These are phyloP conservation scores for Quercus engelmannii DNA, from an alignment of 306 rosid genomes.

Conservation along the genomic window DNA sequence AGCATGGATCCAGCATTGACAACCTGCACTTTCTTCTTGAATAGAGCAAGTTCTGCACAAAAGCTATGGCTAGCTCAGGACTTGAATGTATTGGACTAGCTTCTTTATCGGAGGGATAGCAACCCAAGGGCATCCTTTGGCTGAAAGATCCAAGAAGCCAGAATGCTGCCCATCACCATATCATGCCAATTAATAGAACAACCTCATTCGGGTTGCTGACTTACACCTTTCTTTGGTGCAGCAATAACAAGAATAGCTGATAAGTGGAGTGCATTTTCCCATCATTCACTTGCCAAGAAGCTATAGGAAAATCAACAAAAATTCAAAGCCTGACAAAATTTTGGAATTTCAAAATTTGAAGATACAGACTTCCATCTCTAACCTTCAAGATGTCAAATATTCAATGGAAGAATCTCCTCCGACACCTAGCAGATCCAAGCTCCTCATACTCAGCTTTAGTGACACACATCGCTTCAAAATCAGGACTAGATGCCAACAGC, in stretches of 20 bases:
- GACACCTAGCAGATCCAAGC: slow-evolving; percentile 95
- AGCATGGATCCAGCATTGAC: not conserved
- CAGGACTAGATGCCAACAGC: slow-evolving; percentile 82
- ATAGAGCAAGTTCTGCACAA: not conserved
- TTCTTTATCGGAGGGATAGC: not conserved
- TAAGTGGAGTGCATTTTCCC: not conserved
- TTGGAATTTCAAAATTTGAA: not conserved
- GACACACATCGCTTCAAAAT: slow-evolving; percentile 90
- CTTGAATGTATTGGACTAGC: slow-evolving; percentile 5
- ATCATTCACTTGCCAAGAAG: slow-evolving; percentile 14
- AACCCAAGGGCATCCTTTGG: not conserved
- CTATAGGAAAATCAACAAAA: slow-evolving; percentile 3
- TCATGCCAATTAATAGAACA: not conserved
- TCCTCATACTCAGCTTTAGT: slow-evolving; percentile 96
- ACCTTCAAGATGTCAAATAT: slow-evolving; percentile 10
- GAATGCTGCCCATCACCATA: not conserved
- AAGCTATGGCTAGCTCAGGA: not conserved
- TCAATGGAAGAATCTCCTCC: slow-evolving; percentile 75
- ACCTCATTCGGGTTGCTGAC: not conserved
- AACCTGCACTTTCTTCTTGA: not conserved
- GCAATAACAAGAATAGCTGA: not conserved
- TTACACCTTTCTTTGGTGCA: not conserved
- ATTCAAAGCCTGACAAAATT: not conserved
- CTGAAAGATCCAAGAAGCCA: not conserved
- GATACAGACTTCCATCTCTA: not conserved